Base-by-base conservation (phyloP, 2,329 filamentous ascomycete species). In the Didymella sp. region DNA sequence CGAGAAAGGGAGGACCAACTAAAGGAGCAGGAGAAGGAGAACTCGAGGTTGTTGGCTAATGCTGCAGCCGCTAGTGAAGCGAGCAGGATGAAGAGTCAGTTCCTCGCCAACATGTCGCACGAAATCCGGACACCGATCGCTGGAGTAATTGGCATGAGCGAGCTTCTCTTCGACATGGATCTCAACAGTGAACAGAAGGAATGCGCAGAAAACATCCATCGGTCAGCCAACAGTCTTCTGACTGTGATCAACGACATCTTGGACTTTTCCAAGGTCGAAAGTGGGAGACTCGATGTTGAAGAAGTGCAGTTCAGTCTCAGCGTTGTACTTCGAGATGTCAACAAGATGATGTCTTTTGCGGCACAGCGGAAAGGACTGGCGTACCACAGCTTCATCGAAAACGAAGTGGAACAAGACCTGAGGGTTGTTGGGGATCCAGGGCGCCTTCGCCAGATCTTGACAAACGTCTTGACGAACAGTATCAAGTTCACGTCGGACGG, bases 201-300 rank as follows among this genome's bases (percentile, higher is more conserved):
- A 54, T 90, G 87, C 59, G 87, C 89, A 2, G 88, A 91, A 63
- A 92, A 91, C 59, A 91, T 94, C 6, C 87, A 91, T 67, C 84
- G 89, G 48, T 93, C 89, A 6, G 90, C 89, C 0, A 92, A 94
- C 61, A 91, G 90, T 2, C 78, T 96, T 2, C 80, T 96, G 19
- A 94, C 91, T 0, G 89, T 96, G 37, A 96, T 96, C 75, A 96
- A 96, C 69, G 92, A 96, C 68, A 96, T 96, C 52, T 80, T 96
- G 1, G 92, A 96, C 75, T 93, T 96, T 72, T 95, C 91, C 4
- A 96, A 96, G 73, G 88, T 92, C 1, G 90, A 93, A 71, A 91
- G 88, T 8, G 90, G 90, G 3, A 82, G 88, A 7, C 77, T 93
- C 19, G 89, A 92, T 60, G 88, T 93, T 37, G 90, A 92, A 74